Conservation (phyloP, 1,284 basidiomycete species). For the Malassezia slooffiae region DNA sequence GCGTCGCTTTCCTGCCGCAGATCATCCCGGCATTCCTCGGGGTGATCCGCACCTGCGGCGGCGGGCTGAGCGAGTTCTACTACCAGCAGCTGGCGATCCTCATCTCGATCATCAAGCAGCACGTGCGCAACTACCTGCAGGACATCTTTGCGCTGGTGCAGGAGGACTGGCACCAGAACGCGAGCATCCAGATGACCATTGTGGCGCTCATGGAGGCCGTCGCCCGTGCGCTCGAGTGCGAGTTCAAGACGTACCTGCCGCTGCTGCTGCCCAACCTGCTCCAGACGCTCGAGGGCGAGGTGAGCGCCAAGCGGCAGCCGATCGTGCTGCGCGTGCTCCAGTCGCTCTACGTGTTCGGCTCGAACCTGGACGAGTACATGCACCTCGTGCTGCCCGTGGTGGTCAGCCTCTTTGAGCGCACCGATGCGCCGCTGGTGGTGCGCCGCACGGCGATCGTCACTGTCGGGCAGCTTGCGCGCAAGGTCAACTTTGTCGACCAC, state of each 20-base stretch:
- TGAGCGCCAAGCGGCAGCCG: slow-evolving; percentile 49
- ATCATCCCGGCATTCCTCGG: slow-evolving; percentile 91
- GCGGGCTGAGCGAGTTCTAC: slow-evolving; percentile 83
- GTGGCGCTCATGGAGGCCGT: slow-evolving; percentile 87
- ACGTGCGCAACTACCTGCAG: slow-evolving; percentile 64
- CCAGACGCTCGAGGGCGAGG: slow-evolving; percentile 56
- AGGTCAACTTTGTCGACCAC: slow-evolving; percentile 98
- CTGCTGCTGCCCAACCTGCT: slow-evolving; percentile 80
- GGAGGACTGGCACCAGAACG: slow-evolving; percentile 51
- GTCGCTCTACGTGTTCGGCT: slow-evolving; percentile 86
- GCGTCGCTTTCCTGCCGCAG: slow-evolving; percentile 86
- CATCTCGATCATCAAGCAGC: slow-evolving; percentile 93
- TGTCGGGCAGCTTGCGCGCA: slow-evolving; percentile 76
- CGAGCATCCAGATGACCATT: slow-evolving; percentile 75
- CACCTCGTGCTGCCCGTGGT: slow-evolving; percentile 94
- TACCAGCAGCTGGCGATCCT: slow-evolving; percentile 91
- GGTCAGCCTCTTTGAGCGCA: slow-evolving; percentile 77
- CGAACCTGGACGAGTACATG: slow-evolving; percentile 94
- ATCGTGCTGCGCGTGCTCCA: slow-evolving; percentile 83
- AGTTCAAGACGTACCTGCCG: slow-evolving; percentile 96
- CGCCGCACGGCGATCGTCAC: slow-evolving; percentile 83
- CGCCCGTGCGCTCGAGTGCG: slow-evolving; percentile 88
- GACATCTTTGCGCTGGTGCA: slow-evolving; percentile 45
- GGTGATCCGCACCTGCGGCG: slow-evolving; percentile 66
- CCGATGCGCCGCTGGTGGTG: slow-evolving; percentile 63